phyloP scores from a whole-genome alignment of 805 yeast species.

The Kregervanrija pseudodelftensis region DNA sequence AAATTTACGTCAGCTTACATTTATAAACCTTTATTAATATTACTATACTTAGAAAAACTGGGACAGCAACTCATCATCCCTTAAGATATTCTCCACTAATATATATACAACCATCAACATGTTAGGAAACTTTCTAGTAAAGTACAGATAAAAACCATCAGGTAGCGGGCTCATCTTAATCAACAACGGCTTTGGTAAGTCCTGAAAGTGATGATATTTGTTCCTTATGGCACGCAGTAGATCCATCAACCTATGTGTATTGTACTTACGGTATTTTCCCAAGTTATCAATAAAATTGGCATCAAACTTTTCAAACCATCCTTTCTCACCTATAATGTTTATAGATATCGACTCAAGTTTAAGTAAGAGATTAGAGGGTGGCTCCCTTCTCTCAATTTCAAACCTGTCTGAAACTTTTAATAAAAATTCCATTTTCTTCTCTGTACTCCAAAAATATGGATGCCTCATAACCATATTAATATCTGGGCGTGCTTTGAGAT shows the following conservation, averaged over 20 bases:
- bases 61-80: constrained; percentile 47
- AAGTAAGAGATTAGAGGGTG: constrained; percentile 51
- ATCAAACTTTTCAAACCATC: constrained; percentile 79
- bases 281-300: constrained; percentile 68
- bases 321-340: constrained; percentile 46
- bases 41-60: constrained; percentile 4
- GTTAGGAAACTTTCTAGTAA: constrained; percentile 67
- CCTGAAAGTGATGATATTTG: constrained; percentile 92
- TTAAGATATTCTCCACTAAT: constrained; percentile 48
- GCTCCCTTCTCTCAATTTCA: constrained; percentile 83
- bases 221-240: constrained; percentile 83
- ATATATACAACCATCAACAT: constrained; percentile 69
- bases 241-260: constrained; percentile 73
- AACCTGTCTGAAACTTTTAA: constrained; percentile 85
- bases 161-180: constrained; percentile 72
- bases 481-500: constrained; percentile 68
- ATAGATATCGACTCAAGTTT: constrained; percentile 63
- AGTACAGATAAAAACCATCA: constrained; percentile 75
- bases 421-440: constrained; percentile 73
- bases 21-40: too few relatives aligned
- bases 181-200: constrained; percentile 64
- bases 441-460: constrained; percentile 80
- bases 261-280: constrained; percentile 87
- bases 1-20: too few relatives aligned
- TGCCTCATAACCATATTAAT: constrained; percentile 65